Base-by-base conservation (phyloP, 179 eudicot genomes). In the Pouteria campechiana region DNA sequence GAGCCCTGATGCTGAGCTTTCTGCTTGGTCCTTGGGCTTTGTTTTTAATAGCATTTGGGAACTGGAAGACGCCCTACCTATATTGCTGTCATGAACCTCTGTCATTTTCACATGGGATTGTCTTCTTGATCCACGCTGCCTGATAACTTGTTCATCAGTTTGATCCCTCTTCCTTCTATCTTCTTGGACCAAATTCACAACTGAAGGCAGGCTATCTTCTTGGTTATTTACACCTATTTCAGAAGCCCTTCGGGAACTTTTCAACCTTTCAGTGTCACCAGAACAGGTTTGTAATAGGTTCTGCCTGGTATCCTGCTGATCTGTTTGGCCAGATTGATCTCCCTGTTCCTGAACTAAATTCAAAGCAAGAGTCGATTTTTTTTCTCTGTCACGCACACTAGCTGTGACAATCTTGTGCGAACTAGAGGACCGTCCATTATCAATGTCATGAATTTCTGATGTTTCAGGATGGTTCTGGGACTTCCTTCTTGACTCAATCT, bases 101-200 rank as follows among this genome's bases (percentile, higher is more conserved):
- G 59, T 28, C 24, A 28, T 35, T 61, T 64, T n/a, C n/a, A n/a
- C n/a, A n/a, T n/a, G n/a, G n/a, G n/a, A n/a, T n/a, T n/a, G n/a
- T 44, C 50, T 58, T 36, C 35, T 22, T 3, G 56, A 36, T 25
- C 45, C 55, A 22, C 47, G 30, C 24, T 32, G 65, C 28, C n/a
- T n/a, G n/a, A 51, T 21, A 33, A 56, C 32, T 45, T 53, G 49
- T 50, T 55, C 55, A 16, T 64, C 55, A 48, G 61, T 54, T 37
- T 4, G 39, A 33, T 41, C 48, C 25, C 7, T 53, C 36, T 51
- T 55, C 56, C 59, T 61, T 11, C 35, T 41, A 20, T 19, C 40
- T 46, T 68, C 70, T 55, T 61, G 52, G 25, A 38, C 60, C 14
- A 68, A 45, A 48, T 60, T 55, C 54, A 63, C 46, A 46, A 57